A percentile compares a stretch with the other conserved stretches of the same genome.
Evolutionary conservation across 176 grass and related monocot genomes (phyloP).

Genomic region (Raddia distichophylla): DNA sequence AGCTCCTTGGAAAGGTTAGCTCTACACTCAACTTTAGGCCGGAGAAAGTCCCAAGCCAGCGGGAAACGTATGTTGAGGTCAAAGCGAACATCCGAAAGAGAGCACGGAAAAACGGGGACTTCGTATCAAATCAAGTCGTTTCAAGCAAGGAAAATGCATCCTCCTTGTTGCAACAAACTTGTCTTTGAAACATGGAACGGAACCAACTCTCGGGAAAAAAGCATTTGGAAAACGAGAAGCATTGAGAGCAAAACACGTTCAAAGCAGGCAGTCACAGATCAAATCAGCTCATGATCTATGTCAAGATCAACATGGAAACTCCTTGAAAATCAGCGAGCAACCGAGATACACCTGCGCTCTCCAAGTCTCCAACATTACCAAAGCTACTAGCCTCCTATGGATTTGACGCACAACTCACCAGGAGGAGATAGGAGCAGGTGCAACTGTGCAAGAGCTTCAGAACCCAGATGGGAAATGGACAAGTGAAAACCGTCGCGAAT

Average conservation of each 20-base stretch:
- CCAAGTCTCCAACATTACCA: neutral
- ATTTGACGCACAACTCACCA: neutral
- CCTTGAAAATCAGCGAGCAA: slow-evolving; percentile 9
- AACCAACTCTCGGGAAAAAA: neutral
- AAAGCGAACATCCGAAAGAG: slow-evolving; percentile 36
- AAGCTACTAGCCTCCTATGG: neutral
- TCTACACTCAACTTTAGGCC: slow-evolving; percentile 56
- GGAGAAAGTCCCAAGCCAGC: slow-evolving; percentile 26
- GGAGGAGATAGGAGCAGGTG: slow-evolving; percentile 2
- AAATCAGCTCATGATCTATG: slow-evolving; percentile 9
- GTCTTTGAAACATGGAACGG: neutral
- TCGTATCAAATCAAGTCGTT: slow-evolving; percentile 30
- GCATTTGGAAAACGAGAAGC: neutral
- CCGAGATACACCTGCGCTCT: neutral
- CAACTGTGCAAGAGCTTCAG: slow-evolving; percentile 12
- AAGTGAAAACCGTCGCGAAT: slow-evolving; percentile 32
- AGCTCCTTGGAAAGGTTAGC: slow-evolving; percentile 30
- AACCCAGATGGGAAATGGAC: slow-evolving; percentile 16
- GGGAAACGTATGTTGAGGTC: slow-evolving; percentile 21
- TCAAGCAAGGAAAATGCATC: slow-evolving; percentile 26
- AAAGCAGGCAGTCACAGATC: slow-evolving; percentile 7
- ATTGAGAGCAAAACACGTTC: neutral
- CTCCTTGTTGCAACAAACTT: neutral
- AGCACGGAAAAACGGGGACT: neutral
- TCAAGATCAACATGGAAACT: neutral